A percentile compares a stretch with the other conserved stretches of the same genome.
phyloP scores from a whole-genome alignment of 768 basidiomycete species.

The Pulveroboletus sp. region DNA sequence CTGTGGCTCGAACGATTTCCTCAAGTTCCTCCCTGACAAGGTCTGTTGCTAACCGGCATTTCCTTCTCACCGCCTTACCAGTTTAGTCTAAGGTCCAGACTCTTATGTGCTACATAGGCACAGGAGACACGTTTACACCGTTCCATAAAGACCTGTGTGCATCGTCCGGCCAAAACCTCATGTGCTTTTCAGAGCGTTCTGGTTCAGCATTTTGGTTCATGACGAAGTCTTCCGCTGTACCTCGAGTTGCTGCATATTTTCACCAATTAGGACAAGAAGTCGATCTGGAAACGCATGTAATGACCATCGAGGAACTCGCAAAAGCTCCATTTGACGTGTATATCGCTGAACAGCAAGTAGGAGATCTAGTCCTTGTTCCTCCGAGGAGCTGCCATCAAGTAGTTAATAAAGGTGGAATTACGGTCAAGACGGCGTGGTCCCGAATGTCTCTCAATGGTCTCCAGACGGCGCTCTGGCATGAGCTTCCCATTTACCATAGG shows the following conservation, averaged over 20 bases:
- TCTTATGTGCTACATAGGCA: constrained; percentile 80
- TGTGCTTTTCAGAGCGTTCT: constrained; percentile 71
- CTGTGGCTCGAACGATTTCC: constrained; percentile 50
- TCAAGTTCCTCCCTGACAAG: constrained; percentile 48
- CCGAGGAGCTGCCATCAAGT: constrained; percentile 82
- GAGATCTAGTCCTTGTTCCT: constrained; percentile 79
- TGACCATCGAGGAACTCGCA: constrained; percentile 58
- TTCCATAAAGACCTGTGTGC: constrained; percentile 83
- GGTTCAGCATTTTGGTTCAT: constrained; percentile 87
- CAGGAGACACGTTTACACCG: constrained; percentile 79
- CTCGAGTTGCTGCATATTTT: constrained; percentile 55
- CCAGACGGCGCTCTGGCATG: constrained; percentile 56
- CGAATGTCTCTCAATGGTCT: constrained; percentile 71
- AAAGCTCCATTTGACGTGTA: constrained; percentile 66
- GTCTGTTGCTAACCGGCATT: constrained; percentile 33
- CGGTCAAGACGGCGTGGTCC: constrained; percentile 83
- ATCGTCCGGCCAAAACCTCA: constrained; percentile 81
- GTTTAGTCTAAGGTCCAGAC: constrained; percentile 62
- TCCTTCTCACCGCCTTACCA: constrained; percentile 1
- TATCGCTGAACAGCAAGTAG: constrained; percentile 65
- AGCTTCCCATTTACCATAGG: constrained; percentile 79
- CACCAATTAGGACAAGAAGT: constrained; percentile 39
- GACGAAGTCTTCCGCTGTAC: constrained; percentile 59
- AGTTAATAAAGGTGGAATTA: constrained; percentile 74
- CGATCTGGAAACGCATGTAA: constrained; percentile 69